Conservation (phyloP, 306 rosid species). For the Glycine soja region DNA sequence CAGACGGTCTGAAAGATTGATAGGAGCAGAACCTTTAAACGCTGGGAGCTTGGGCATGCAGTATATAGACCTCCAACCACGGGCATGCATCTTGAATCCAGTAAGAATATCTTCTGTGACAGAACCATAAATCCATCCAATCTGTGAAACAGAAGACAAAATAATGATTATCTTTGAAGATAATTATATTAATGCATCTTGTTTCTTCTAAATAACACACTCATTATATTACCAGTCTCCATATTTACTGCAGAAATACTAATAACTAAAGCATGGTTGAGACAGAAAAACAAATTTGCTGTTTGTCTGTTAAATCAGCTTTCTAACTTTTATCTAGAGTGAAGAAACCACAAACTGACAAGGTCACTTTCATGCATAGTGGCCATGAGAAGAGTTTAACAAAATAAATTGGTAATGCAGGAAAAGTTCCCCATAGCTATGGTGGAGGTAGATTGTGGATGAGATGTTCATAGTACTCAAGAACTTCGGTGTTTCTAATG, state of each 20-base stretch:
- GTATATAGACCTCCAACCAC: conserved; percentile 91
- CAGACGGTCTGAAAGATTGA: conserved; percentile 94
- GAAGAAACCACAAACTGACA: not conserved
- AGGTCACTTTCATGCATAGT: not conserved
- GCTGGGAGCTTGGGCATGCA: conserved; percentile 89
- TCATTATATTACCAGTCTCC: conserved; percentile 3
- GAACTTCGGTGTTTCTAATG: not conserved
- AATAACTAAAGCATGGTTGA: conserved; percentile 1
- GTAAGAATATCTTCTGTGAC: conserved; percentile 97
- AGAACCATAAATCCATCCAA: conserved; percentile 96
- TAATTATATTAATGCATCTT: not conserved
- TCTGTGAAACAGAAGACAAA: conserved; percentile 59
- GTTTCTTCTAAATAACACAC: not conserved
- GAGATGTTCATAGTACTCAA: not conserved
- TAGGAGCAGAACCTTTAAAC: conserved; percentile 94
- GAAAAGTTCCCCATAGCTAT: not conserved
- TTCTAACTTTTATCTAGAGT: not conserved
- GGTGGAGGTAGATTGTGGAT: conserved; percentile 21
- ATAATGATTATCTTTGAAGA: conserved; percentile 29
- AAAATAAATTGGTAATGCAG: not conserved
- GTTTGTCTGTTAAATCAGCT: not conserved
- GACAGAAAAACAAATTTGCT: not conserved
- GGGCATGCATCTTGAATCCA: conserved; percentile 96
- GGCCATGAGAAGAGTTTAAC: conserved; percentile 12
- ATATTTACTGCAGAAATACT: conserved; percentile 16